These are phyloP conservation scores for Solidago caesia DNA, from an alignment of 129 eudicot species.

Conservation along the genomic window DNA sequence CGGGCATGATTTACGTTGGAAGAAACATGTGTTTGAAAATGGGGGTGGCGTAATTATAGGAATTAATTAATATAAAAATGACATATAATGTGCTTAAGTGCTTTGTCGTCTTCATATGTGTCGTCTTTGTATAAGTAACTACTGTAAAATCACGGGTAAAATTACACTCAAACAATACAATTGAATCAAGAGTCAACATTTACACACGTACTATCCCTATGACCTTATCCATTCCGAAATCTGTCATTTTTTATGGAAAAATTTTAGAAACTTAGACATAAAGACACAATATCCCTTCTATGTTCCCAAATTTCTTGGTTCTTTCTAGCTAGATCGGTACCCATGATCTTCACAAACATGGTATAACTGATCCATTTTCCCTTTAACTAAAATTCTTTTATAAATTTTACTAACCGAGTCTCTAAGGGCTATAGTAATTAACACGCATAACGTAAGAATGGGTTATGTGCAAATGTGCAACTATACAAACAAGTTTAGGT, in stretches of 20 bases:
- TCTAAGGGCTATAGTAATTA: too few species aligned
- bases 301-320: not conserved
- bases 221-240: not conserved
- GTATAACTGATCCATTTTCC: too few species aligned
- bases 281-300: not conserved
- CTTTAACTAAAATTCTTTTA: too few species aligned
- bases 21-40: constrained; percentile 1
- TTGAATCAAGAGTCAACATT: constrained; percentile 7
- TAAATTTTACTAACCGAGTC: too few species aligned
- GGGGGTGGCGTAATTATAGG: constrained; percentile 19
- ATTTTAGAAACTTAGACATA: not conserved
- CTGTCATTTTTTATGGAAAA: not conserved
- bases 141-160: constrained; percentile 16
- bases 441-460: too few species aligned
- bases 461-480: too few species aligned
- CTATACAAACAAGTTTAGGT: too few species aligned
- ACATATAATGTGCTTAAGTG: not conserved
- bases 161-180: not conserved
- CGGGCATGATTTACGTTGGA: constrained; percentile 29
- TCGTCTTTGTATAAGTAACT: not conserved
- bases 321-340: not conserved
- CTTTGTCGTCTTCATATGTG: constrained; percentile 13
- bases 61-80: constrained; percentile 9
- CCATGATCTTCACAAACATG: not conserved
- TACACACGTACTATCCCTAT: not conserved